Conservation (phyloP, 2,329 filamentous ascomycete genomes). For the Emericellopsis atlantica region DNA sequence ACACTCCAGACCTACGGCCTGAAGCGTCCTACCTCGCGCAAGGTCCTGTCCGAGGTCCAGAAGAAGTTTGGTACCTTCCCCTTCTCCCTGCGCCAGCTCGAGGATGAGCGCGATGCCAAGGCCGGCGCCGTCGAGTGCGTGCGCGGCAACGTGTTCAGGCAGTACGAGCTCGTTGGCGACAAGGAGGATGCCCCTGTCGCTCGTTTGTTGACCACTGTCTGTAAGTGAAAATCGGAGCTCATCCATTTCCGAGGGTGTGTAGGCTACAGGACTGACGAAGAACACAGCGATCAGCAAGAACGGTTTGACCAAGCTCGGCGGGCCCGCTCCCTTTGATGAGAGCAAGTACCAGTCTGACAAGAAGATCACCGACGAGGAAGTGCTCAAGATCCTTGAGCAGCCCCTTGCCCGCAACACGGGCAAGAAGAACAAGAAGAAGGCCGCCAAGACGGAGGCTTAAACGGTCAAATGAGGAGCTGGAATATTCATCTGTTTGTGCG, state of each 20-base stretch:
- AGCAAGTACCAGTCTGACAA: constrained; percentile 86
- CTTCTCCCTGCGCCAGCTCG: constrained; percentile 92
- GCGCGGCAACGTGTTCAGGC: constrained; percentile 78
- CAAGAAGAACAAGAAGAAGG: constrained; percentile 79
- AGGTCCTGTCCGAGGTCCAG: constrained; percentile 85
- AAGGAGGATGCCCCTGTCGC: constrained; percentile 80
- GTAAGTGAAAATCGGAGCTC: constrained; percentile 44
- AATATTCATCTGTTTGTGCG: too few relatives aligned
- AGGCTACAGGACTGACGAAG: background rate
- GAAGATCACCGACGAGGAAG: constrained; percentile 93
- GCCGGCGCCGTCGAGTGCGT: constrained; percentile 93
- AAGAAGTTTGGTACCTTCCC: constrained; percentile 98
- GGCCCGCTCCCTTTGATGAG: constrained; percentile 62
- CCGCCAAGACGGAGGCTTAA: constrained; percentile 10
- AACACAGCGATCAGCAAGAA: constrained; percentile 87
- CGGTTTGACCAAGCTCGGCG: constrained; percentile 75
- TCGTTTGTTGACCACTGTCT: constrained; percentile 79
- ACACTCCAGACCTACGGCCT: constrained; percentile 85
- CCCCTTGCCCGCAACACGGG: constrained; percentile 78
- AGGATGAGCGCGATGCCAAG: constrained; percentile 94
- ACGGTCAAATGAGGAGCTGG: constrained; percentile 2
- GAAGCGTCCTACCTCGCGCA: constrained; percentile 87
- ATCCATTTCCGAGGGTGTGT: background rate
- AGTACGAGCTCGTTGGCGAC: constrained; percentile 93
- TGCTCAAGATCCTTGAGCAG: constrained; percentile 87